Percentiles rank a stretch among this genome's conserved stretches.
Evolutionary conservation across 805 yeast genomes (phyloP).

Genomic region (Kluyveromyces wickerhamii): DNA sequence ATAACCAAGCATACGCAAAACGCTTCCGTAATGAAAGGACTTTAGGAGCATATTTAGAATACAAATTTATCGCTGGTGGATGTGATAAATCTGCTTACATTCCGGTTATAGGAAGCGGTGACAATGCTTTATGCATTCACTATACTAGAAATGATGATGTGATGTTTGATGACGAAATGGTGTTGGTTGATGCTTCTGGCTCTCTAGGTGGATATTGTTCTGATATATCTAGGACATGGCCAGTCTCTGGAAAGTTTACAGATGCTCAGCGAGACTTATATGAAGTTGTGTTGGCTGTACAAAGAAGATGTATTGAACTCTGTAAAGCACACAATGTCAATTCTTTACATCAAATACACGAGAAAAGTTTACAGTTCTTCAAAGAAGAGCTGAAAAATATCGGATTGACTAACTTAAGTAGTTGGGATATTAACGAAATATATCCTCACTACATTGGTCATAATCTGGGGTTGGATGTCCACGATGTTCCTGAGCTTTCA

Average conservation of each 20-base stretch:
- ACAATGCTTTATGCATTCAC: slow-evolving; percentile 84
- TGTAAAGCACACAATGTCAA: slow-evolving; percentile 48
- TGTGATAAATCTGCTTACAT: slow-evolving; percentile 85
- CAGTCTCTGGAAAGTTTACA: slow-evolving; percentile 66
- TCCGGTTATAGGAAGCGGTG: slow-evolving; percentile 95
- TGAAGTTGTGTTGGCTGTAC: slow-evolving; percentile 79
- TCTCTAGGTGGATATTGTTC: slow-evolving; percentile 89
- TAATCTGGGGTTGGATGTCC: slow-evolving; percentile 87
- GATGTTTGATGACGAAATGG: slow-evolving; percentile 69
- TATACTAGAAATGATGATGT: slow-evolving; percentile 88
- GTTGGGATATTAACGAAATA: slow-evolving; percentile 44
- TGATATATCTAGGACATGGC: slow-evolving; percentile 97
- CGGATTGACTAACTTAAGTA: slow-evolving; percentile 52
- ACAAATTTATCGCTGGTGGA: slow-evolving; percentile 76
- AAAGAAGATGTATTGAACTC: slow-evolving; percentile 64
- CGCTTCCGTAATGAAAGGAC: slow-evolving; percentile 67
- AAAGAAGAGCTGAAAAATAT: slow-evolving; percentile 58
- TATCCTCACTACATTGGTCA: slow-evolving; percentile 97
- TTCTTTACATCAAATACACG: slow-evolving; percentile 71
- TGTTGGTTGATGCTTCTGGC: slow-evolving; percentile 93
- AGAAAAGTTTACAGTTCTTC: slow-evolving; percentile 51
- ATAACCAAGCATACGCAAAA: slow-evolving; percentile 69
- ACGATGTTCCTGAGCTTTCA: slow-evolving; percentile 64
- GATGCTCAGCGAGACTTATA: slow-evolving; percentile 79
- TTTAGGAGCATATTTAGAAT: slow-evolving; percentile 72